A percentile compares a stretch with the other conserved stretches of the same genome.
phyloP scores from a whole-genome alignment of 179 eudicot genomes.

The Corrigiola litoralis region DNA sequence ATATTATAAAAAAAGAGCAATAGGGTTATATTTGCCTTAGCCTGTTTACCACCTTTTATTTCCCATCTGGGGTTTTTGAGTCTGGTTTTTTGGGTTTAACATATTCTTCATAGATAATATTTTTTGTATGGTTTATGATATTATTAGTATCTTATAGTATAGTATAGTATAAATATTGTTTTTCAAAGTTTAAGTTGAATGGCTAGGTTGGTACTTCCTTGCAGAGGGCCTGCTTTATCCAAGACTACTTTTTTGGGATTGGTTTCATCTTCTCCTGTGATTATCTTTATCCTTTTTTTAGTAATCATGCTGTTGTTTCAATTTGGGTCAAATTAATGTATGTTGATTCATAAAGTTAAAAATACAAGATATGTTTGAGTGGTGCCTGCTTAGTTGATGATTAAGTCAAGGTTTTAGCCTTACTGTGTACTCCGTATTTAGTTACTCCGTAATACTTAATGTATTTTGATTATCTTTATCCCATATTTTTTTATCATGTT shows the following conservation, averaged over 20 bases:
- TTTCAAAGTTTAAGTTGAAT: constrained; percentile 28
- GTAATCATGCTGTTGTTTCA: not conserved
- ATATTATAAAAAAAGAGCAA: not conserved
- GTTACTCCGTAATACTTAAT: no score
- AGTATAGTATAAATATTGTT: not conserved
- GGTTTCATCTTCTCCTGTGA: constrained; percentile 85
- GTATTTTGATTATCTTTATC: constrained; percentile 68
- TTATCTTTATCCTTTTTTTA: constrained; percentile 41
- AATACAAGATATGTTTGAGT: no score
- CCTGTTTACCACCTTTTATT: constrained; percentile 7
- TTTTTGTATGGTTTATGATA: not conserved
- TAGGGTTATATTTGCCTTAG: constrained; percentile 8
- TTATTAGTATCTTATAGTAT: not conserved
- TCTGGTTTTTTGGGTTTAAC: constrained; percentile 13
- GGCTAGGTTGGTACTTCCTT: constrained; percentile 88
- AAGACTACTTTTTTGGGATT: constrained; percentile 76
- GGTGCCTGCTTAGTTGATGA: no score
- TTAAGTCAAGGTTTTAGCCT: no score
- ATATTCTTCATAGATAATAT: not conserved
- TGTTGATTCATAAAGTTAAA: no score
- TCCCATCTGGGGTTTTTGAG: constrained; percentile 18
- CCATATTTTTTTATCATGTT: constrained; percentile 3
- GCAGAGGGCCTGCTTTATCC: constrained; percentile 55
- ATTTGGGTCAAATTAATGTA: not conserved
- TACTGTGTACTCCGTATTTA: no score